Evolutionary conservation across 2,329 filamentous ascomycete species (phyloP), one percentile per base, ranked within the genome.

Genomic region (Pezicula neosporulosa): DNA sequence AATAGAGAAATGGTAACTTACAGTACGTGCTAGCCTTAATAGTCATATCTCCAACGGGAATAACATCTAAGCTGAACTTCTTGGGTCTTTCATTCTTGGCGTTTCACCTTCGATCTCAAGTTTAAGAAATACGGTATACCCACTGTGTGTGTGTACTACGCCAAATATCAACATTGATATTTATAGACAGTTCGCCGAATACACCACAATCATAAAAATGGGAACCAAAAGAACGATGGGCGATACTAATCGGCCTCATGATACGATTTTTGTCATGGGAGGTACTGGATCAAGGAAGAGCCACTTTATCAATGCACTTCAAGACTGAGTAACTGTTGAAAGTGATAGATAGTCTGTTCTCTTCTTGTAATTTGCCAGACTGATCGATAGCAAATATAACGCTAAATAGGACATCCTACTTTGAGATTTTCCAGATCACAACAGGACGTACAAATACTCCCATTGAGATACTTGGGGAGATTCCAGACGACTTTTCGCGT

Each of bases 381-480:
- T 33, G 27, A 46, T n/a, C 4, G 16, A 24, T 4, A n/a, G 6
- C 18, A 19, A 28, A 13, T 24, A 12, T 24, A 15, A 19, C 28
- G 7, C 18, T 21, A 35, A 19, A 4, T 51, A 49, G 49, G 24
- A 55, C 52, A 4, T 28, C 30, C 15, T 41, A 5, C n/a, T 52
- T 45, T 19, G 45, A 49, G 30, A 39, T 55, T 6, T 16, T 52
- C 9, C 19, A 43, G 41, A 46, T 44, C 9, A 46, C 19, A 8
- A 52, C 52, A 24, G 52, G 52, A 15, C 28, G 41, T 21, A 51
- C 52, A 5, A 30, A 54, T 18, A 27, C 52, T 24, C 36, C 27
- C 3, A 27, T 75, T 1, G 70, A 75, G 3, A 67, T 75, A 12
- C 62, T 76, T 1, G 47, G 53, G 2, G 65, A 69, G 28, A 70